Base-by-base conservation (phyloP, 2,329 filamentous ascomycete genomes). In the Hypomyces perniciosus region DNA sequence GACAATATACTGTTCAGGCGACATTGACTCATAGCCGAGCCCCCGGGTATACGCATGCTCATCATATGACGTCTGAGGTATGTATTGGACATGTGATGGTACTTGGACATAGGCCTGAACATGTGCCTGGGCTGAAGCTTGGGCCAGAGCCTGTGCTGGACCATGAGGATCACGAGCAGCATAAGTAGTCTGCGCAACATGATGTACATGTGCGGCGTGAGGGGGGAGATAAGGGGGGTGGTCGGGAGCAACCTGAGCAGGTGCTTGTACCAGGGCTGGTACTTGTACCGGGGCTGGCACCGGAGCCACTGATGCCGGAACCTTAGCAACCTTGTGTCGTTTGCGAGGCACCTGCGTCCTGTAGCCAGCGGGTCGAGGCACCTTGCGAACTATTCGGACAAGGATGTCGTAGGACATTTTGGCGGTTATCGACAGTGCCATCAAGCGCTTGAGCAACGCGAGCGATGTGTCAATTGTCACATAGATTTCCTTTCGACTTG, bases 401-500 rank as follows among this genome's bases (percentile, higher is more conserved):
- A 70, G 59, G 8, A 70, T 64, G 13, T 67, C 61, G 28, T 68
- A 62, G 1, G 67, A 69, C 3, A 62, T 63, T 42, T 64, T 68
- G 5, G 67, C 66, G 2, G 66, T 68, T 44, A 59, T 61, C 2
- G 67, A 69, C 2, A 68, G 53, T 10, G 48, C 50, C 20, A 63
- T 63, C 2, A 70, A 55, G 20, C 58, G 59, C 34, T 62, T 59
- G 12, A 74, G 56, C 51, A 70, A 55, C 4, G 54, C 57, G 7
- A 71, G 60, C 0, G 68, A 62, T 4, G 59, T 58, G 4, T 62
- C 57, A 44, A 79, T 71, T 2, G 66, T 63, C 12, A 68, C 37
- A 63, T 61, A 33, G 1, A 76, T 65, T 26, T 72, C 66, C 1
- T 70, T 64, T 8, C 70, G 68, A 33, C 64, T 68, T 1, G 68